Evolutionary conservation across 192 early-diverging fungal genomes (phyloP).

Genomic region (Podochytrium sp.): DNA sequence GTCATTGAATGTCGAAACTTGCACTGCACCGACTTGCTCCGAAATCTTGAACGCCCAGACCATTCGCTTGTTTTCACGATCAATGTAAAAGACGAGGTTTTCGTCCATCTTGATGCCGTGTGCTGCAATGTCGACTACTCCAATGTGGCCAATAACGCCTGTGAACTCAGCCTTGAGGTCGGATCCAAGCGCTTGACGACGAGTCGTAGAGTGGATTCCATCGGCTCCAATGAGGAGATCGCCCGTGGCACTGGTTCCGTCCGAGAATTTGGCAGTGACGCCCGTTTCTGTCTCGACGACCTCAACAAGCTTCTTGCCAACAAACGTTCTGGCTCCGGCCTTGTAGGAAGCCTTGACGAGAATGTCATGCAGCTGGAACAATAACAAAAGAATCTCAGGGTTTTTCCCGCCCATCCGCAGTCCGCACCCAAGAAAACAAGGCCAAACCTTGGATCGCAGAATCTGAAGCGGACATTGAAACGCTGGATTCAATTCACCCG

Average conservation of each 20-base stretch:
- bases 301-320: conserved; percentile 10
- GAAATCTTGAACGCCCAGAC: conserved; percentile 1
- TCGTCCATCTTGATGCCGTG: conserved; percentile 10
- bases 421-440: not conserved
- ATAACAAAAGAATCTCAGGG: not conserved
- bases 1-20: too few relatives aligned
- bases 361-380: conserved; percentile 4
- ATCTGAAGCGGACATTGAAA: not conserved
- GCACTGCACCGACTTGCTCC: not conserved
- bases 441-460: not conserved
- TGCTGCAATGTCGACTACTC: not conserved
- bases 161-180: conserved; percentile 17
- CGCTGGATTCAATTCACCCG: not conserved
- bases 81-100: not conserved
- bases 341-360: not conserved
- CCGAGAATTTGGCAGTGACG: not conserved
- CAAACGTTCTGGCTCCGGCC: not conserved
- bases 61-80: not conserved
- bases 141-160: conserved; percentile 14
- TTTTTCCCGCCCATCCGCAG: not conserved
- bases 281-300: not conserved
- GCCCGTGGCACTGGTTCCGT: conserved; percentile 1
- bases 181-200: conserved; percentile 35
- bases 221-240: conserved; percentile 30
- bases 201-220: conserved; percentile 19